Evolutionary conservation across 164 flowering plant genomes (phyloP).

Genomic region (Berberis thunbergii): DNA sequence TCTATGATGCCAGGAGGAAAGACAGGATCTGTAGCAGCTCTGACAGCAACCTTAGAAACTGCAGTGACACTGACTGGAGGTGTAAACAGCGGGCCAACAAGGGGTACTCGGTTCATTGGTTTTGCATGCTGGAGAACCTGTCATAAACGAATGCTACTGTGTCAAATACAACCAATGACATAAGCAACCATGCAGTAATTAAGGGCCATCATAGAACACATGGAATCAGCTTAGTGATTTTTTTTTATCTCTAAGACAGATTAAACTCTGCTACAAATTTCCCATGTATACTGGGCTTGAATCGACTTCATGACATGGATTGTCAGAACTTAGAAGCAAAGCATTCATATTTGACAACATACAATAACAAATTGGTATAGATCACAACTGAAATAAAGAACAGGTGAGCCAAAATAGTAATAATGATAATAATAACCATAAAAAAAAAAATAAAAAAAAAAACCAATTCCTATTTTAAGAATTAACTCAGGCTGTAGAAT

Average conservation of each 20-base stretch:
- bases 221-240: too few species aligned
- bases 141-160: neutral
- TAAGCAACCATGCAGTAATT: neutral
- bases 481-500: neutral
- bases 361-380: too few species aligned
- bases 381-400: too few species aligned
- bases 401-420: too few species aligned
- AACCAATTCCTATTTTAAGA: neutral
- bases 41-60: constrained; percentile 78
- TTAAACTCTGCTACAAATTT: too few species aligned
- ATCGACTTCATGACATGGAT: too few species aligned
- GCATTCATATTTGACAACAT: too few species aligned
- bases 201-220: neutral
- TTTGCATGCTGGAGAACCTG: constrained; percentile 81
- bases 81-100: constrained; percentile 69
- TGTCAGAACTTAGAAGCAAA: too few species aligned
- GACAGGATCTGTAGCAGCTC: constrained; percentile 90
- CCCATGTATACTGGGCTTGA: too few species aligned
- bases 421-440: neutral
- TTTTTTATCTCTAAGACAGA: too few species aligned
- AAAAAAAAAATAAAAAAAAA: too few species aligned
- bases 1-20: constrained; percentile 92
- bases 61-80: constrained; percentile 78
- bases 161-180: neutral
- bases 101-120: constrained; percentile 65